phyloP scores from a whole-genome alignment of 2,329 filamentous ascomycete genomes.

The Cercospora nicotianae region DNA sequence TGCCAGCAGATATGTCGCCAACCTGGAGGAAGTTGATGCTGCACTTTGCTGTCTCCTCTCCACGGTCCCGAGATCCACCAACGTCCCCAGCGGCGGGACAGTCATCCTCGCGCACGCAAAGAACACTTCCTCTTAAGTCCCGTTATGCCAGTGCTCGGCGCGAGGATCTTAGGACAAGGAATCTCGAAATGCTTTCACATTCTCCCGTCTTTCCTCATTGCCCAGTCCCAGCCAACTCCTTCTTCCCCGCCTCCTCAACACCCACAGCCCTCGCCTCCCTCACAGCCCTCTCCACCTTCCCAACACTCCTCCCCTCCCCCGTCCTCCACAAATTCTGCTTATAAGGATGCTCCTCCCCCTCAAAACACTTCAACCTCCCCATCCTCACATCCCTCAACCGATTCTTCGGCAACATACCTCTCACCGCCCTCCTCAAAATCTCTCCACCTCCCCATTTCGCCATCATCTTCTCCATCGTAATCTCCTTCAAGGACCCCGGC shows the following conservation, averaged over 20 bases:
- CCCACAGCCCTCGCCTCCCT: conserved; percentile 7
- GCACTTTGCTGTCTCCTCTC: no score
- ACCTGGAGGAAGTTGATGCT: no score
- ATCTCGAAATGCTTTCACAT: background rate
- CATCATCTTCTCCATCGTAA: conserved; percentile 95
- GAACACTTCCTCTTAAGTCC: no score
- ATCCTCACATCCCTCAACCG: conserved; percentile 82
- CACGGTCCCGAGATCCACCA: no score
- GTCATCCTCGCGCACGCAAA: no score
- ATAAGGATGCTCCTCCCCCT: conserved; percentile 89
- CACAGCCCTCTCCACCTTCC: conserved; percentile 44
- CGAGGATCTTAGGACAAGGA: no score
- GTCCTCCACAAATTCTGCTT: conserved; percentile 81
- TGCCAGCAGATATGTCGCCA: no score
- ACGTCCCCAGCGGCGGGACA: no score
- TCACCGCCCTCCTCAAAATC: conserved; percentile 85
- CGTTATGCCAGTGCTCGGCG: background rate
- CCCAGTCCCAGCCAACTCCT: background rate
- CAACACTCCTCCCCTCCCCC: conserved; percentile 39
- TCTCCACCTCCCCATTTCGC: conserved; percentile 91
- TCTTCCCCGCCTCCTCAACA: conserved; percentile 1
- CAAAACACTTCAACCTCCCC: conserved; percentile 87
- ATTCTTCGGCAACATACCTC: conserved; percentile 98
- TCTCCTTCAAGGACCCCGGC: conserved; percentile 79
- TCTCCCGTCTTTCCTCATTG: background rate